A percentile compares a stretch with the other conserved stretches of the same genome.
phyloP scores from a whole-genome alignment of 495 filamentous ascomycete genomes.

The Hypomontagnella monticulosa region DNA sequence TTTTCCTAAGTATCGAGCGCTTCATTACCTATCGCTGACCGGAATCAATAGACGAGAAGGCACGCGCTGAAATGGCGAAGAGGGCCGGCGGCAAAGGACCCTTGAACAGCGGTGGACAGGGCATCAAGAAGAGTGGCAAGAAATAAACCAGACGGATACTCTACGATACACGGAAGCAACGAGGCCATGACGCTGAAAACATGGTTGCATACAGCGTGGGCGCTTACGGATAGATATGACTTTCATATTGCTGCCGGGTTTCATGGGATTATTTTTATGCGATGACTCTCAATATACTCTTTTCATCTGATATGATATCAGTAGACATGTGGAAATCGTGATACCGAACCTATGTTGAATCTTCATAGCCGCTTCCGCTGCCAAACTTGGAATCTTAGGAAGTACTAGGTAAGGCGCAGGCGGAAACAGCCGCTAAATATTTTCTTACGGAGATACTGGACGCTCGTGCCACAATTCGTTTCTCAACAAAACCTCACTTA shows the following conservation, averaged over 20 bases:
- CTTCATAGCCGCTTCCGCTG: slow-evolving; percentile 3
- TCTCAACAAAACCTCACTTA: slow-evolving; percentile 31
- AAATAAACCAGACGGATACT: slow-evolving; percentile 61
- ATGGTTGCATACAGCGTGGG: slow-evolving; percentile 31
- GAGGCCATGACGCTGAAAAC: slow-evolving; percentile 35
- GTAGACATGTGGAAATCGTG: neutral
- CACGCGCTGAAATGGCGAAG: slow-evolving; percentile 75
- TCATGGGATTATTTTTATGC: slow-evolving; percentile 26
- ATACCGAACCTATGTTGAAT: neutral
- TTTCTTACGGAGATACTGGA: neutral
- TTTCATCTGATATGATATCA: slow-evolving; percentile 15
- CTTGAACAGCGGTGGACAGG: slow-evolving; percentile 77
- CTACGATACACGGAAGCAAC: slow-evolving; percentile 29
- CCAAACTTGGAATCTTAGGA: neutral
- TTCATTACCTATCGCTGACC: slow-evolving; percentile 18
- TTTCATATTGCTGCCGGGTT: slow-evolving; percentile 24
- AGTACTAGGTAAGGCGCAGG: slow-evolving; percentile 20
- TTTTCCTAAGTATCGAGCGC: neutral
- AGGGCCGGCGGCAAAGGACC: slow-evolving; percentile 68
- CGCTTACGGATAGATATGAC: slow-evolving; percentile 34
- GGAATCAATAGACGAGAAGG: slow-evolving; percentile 71
- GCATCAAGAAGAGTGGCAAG: slow-evolving; percentile 93
- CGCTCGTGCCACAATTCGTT: slow-evolving; percentile 14
- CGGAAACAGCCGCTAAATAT: slow-evolving; percentile 23
- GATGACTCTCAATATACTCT: slow-evolving; percentile 28